Percentiles rank a stretch among this genome's conserved stretches.
These are phyloP conservation scores for Chalciporus sphaerocephalus DNA, from an alignment of 768 basidiomycete species.

Conservation along the genomic window DNA sequence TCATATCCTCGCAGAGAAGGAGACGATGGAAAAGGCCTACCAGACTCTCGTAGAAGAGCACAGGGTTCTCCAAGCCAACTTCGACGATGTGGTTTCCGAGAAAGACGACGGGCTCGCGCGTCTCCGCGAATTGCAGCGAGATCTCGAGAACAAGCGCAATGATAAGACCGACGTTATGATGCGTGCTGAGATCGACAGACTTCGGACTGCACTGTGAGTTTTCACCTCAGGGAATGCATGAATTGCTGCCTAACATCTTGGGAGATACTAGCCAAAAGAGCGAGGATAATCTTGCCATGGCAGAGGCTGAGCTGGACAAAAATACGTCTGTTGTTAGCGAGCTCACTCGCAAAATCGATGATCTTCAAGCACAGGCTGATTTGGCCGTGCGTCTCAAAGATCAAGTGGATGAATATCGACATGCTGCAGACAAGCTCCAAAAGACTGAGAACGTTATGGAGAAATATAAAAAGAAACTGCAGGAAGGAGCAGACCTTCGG, in stretches of 20 bases:
- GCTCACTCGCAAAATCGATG: conserved; percentile 74
- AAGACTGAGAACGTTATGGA: conserved; percentile 98
- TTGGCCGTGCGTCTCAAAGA: conserved; percentile 82
- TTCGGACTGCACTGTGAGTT: conserved; percentile 81
- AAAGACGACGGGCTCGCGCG: conserved; percentile 70
- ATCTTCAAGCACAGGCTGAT: conserved; percentile 73
- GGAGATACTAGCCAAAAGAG: conserved; percentile 74
- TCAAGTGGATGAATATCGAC: conserved; percentile 90
- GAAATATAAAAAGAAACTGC: conserved; percentile 98
- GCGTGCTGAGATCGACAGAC: conserved; percentile 75
- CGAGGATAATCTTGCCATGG: conserved; percentile 82
- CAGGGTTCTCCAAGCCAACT: conserved; percentile 63
- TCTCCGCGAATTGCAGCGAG: conserved; percentile 55
- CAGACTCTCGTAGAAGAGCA: conserved; percentile 73
- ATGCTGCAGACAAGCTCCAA: conserved; percentile 85
- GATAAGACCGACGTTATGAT: conserved; percentile 75
- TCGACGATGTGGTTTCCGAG: conserved; percentile 74
- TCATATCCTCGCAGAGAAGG: conserved; percentile 77
- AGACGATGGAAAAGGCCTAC: conserved; percentile 79
- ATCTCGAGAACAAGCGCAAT: conserved; percentile 55
- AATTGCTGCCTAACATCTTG: conserved; percentile 23
- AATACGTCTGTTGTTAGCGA: conserved; percentile 66
- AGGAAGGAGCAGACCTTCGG: conserved; percentile 86
- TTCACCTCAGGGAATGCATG: not conserved
- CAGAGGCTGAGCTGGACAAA: conserved; percentile 81